phyloP scores from a whole-genome alignment of 108 stramenopile genomes.

The Stephanodiscus triporus region DNA sequence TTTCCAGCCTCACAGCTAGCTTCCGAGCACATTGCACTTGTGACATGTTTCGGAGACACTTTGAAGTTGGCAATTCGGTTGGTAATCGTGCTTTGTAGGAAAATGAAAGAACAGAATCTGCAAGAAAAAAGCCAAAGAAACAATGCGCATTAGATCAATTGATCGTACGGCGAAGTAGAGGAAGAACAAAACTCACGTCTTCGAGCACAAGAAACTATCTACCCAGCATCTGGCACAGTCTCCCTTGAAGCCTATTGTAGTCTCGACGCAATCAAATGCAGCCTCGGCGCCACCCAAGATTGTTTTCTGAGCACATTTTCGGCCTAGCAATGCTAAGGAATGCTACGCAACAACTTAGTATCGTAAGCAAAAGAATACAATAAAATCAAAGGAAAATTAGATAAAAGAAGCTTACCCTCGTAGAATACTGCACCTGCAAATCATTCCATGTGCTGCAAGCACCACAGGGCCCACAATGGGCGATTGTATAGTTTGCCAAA shows the following conservation, averaged over 20 bases:
- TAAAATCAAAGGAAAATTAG: too few species aligned
- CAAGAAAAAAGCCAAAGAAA: neutral
- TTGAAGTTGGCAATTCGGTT: slow-evolving; percentile 16
- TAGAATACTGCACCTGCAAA: slow-evolving; percentile 20
- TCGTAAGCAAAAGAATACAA: neutral
- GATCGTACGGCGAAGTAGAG: too few species aligned
- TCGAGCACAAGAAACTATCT: slow-evolving; percentile 5
- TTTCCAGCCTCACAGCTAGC: slow-evolving; percentile 28
- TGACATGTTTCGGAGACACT: slow-evolving; percentile 4
- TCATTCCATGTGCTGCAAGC: slow-evolving; percentile 25
- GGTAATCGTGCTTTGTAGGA: slow-evolving; percentile 12
- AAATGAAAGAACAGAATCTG: slow-evolving; percentile 17
- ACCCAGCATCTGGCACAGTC: slow-evolving; percentile 19
- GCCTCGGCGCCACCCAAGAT: slow-evolving; percentile 1
- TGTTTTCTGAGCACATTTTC: slow-evolving; percentile 13
- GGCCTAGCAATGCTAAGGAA: neutral
- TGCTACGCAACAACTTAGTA: neutral
- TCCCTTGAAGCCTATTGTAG: slow-evolving; percentile 2
- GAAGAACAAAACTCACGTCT: neutral
- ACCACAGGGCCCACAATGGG: slow-evolving; percentile 12
- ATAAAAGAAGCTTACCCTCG: neutral
- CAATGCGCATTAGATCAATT: neutral
- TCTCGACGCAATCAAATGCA: neutral
- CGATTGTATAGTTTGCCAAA: slow-evolving; percentile 10
- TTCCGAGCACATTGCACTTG: slow-evolving; percentile 16